Conservation (phyloP, 768 basidiomycete genomes). For the Trametes elegans region DNA sequence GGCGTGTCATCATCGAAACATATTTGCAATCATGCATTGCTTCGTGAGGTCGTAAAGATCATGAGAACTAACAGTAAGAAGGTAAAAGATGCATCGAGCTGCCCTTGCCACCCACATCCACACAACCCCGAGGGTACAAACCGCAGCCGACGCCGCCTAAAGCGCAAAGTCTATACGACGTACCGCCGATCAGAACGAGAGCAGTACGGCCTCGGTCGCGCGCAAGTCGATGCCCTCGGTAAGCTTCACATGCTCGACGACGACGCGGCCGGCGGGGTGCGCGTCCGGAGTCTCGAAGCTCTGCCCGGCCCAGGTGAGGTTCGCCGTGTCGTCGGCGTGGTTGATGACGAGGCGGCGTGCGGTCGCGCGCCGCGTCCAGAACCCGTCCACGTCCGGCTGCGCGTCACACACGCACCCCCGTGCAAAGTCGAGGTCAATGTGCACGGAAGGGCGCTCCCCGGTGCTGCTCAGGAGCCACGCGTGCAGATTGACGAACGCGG, state of each 20-base stretch:
- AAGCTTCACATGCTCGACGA: slow-evolving; percentile 19
- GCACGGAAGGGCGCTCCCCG: slow-evolving; percentile 36
- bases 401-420: background rate
- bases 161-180: too few relatives aligned
- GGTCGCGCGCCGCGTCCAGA: slow-evolving; percentile 8
- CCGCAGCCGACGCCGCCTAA: too few relatives aligned
- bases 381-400: background rate
- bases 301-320: slow-evolving; percentile 28
- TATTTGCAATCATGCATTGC: too few relatives aligned
- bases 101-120: too few relatives aligned
- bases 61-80: too few relatives aligned
- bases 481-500: slow-evolving; percentile 57
- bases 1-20: too few relatives aligned
- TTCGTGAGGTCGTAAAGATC: too few relatives aligned
- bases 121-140: too few relatives aligned
- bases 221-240: slow-evolving; percentile 23
- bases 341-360: slow-evolving; percentile 25
- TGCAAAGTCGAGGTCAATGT: slow-evolving; percentile 42
- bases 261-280: slow-evolving; percentile 17
- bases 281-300: slow-evolving; percentile 27
- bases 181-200: slow-evolving; percentile 5
- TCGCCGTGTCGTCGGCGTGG: slow-evolving; percentile 28
- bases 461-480: slow-evolving; percentile 39
- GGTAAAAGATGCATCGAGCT: too few relatives aligned
- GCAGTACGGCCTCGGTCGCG: slow-evolving; percentile 18